Evolutionary conservation across 2,329 filamentous ascomycete genomes (phyloP), one percentile per base, ranked within the genome.

Genomic region (Chaetomium strumarium): DNA sequence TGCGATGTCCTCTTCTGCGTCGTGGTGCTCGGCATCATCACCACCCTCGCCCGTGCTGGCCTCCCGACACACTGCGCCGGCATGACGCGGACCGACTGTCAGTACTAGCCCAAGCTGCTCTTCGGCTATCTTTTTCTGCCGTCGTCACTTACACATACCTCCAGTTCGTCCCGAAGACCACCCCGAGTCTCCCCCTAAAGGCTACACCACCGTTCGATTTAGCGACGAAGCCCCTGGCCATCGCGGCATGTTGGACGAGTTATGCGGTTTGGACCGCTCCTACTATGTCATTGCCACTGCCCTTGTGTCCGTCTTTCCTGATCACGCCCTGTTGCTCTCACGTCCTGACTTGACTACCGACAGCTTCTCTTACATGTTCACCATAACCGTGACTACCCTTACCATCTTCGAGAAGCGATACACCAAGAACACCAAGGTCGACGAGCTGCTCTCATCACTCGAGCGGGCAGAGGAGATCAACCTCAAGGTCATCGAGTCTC

Each of bases 1-100:
- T 56, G 60, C 42, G 70, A 72, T 40, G 46, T 68, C 7, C 5
- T 67, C 7, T 62, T 68, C 38, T 64, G 57, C 39, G 65, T 61
- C 19, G 33, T 67, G 29, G 58, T 60, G 45, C 58, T 72, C 20
- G 67, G 59, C 13, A 63, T 68, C 24, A 61, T 72, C 44, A 66
- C 65, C 3, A 41, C 71, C 4, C 60, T 72, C 6, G 64, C 68
- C 31, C 58, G 57, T 9, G 57, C 61, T 2, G 69, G 69, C 7
- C 58, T 71, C 2, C 70, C 70, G 0, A 51, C 59, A 0, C 62
- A 69, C 47, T 72, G 70, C 31, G 58, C 54, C 17, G 68, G 69
- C 29, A 51, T 72, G 39, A 67, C 65, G 1, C 46, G 39, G 14
- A 9, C 14, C 10, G 52, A 65, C 52, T 55, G 60, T 63, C 53